phyloP scores from a whole-genome alignment of 2,329 filamentous ascomycete genomes.

The Fusarium drepaniforme region DNA sequence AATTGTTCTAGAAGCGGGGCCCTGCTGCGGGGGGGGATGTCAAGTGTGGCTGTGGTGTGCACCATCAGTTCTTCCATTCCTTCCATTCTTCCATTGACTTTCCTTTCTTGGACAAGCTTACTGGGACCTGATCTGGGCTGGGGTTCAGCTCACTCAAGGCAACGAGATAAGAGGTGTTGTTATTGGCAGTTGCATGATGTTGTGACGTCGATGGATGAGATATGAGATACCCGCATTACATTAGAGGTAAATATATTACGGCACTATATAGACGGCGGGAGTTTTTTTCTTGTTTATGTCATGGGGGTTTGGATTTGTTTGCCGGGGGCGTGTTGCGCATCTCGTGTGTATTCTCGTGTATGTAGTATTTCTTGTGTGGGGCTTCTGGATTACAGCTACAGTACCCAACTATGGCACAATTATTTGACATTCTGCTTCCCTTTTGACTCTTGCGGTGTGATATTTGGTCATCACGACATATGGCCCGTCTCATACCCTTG shows the following conservation, averaged over 20 bases:
- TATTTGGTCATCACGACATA: constrained; percentile 6
- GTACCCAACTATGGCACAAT: not conserved
- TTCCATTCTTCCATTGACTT: constrained; percentile 38
- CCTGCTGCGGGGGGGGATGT: constrained; percentile 33
- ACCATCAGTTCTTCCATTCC: constrained; percentile 37
- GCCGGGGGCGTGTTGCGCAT: constrained; percentile 12
- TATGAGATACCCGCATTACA: constrained; percentile 26
- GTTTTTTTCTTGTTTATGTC: constrained; percentile 20
- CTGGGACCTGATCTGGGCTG: constrained; percentile 10
- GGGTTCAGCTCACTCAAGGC: constrained; percentile 26
- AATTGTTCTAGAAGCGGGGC: constrained; percentile 50
- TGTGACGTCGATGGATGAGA: constrained; percentile 33
- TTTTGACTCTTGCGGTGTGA: constrained; percentile 16
- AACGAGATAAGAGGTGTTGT: constrained; percentile 33
- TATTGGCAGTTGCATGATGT: constrained; percentile 31
- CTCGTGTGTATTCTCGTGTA: constrained; percentile 13
- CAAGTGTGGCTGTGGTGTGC: constrained; percentile 34
- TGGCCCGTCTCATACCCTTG: not conserved
- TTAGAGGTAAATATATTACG: constrained; percentile 25
- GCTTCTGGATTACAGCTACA: constrained; percentile 7
- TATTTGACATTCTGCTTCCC: constrained; percentile 13
- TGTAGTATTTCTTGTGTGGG: constrained; percentile 11
- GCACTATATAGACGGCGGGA: constrained; percentile 33
- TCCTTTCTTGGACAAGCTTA: constrained; percentile 24
- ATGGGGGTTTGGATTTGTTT: not conserved